Base-by-base conservation (phyloP, 2,329 filamentous ascomycete species). In the Beauveria asiatica region DNA sequence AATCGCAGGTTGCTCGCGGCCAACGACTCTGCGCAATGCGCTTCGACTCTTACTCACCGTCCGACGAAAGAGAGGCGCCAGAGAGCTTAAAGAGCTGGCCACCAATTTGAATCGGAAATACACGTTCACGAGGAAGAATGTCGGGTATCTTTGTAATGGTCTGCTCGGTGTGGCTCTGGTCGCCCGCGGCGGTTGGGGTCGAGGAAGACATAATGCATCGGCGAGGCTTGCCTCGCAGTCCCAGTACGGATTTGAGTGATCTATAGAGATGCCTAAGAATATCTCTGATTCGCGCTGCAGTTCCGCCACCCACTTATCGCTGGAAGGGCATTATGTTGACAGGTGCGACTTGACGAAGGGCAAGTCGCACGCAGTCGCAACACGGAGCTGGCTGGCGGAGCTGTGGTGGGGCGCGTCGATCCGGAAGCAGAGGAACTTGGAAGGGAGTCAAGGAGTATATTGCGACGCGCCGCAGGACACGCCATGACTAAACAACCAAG, bases 51-150 rank as follows among this genome's bases (percentile, higher is more conserved):
- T 33, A 76, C 83, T 69, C 70, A 88, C 86, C 85, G 74, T 90
- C 87, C 45, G 86, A 90, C 17, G 86, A 89, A 52, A 90, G 76
- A 2, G 87, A 89, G 21, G 87, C 87, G 30, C 87, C 87, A 2
- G 87, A 90, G 56, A 90, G 78, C 70, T 88, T 85, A 68, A 90
- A 90, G 56, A 90, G 75, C 72, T 88, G 83, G 17, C 83, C 83
- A 19, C 87, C 87, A 65, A 90, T 88, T 73, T 90, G 87, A 62
- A 90, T 86, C 2, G 87, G 86, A 63, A 90, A 90, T 19, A 90
- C 86, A 66, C 86, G 85, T 69, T 88, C 85, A 65, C 87, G 84
- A 3, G 87, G 87, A 19, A 90, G 76, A 57, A 85, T 78, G 50
- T 75, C 75, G 27, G 81, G 82, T 52, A 85, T 84, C 65, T 76